Percentiles rank a stretch among this genome's conserved stretches.
Conservation (phyloP, 768 basidiomycete genomes). For the Coprinopsis strossmayeri region DNA sequence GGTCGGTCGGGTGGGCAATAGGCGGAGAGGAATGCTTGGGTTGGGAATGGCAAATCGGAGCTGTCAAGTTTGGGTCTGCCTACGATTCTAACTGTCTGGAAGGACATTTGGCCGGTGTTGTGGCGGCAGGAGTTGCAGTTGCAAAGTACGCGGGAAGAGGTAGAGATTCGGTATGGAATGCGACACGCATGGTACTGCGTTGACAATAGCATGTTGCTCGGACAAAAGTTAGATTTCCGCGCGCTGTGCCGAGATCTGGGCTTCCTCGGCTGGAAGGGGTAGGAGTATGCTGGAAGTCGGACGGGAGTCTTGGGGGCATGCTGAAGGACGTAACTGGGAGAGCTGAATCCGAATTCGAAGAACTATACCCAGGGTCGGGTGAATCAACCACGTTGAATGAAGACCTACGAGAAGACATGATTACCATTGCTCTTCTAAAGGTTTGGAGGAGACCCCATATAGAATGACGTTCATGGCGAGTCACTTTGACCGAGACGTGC, state of each 20-base stretch:
- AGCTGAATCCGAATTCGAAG: background rate
- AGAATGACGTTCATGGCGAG: no score
- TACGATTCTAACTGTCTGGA: slow-evolving; percentile 11
- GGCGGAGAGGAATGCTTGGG: background rate
- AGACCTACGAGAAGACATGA: no score
- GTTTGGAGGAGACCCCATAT: no score
- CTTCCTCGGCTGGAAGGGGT: background rate
- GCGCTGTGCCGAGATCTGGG: background rate
- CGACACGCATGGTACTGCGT: slow-evolving; percentile 20
- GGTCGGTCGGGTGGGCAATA: background rate
- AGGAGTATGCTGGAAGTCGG: background rate
- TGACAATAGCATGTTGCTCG: slow-evolving; percentile 23
- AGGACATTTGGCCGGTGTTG: slow-evolving; percentile 21
- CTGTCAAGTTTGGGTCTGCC: background rate
- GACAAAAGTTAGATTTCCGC: slow-evolving; percentile 13
- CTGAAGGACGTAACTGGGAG: background rate
- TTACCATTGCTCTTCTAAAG: no score
- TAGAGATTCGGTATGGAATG: slow-evolving; percentile 16
- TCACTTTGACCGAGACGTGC: no score
- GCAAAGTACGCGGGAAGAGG: slow-evolving; percentile 20
- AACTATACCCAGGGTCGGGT: background rate
- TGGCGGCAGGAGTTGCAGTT: slow-evolving; percentile 26
- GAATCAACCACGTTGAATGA: no score
- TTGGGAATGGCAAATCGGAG: background rate
- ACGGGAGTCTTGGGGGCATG: background rate